Evolutionary conservation across 495 filamentous ascomycete genomes (phyloP).

Genomic region (Hypoxylon rickii): DNA sequence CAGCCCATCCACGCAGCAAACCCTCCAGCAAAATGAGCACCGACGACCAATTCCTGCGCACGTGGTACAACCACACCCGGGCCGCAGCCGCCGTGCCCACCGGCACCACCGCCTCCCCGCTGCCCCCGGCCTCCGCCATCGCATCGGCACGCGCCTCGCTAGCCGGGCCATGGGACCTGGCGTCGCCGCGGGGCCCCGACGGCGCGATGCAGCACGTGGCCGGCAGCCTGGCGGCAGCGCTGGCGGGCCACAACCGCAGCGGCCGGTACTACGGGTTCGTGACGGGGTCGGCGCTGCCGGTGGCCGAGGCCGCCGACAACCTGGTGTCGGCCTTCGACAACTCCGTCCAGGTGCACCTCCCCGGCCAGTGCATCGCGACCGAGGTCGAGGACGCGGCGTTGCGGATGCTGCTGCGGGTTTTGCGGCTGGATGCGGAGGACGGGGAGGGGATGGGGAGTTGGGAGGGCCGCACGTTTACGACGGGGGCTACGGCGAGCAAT

Average conservation of each 20-base stretch:
- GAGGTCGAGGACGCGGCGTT: constrained; percentile 75
- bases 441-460: constrained; percentile 55
- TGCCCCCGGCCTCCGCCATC: constrained; percentile 28
- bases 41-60: constrained; percentile 20
- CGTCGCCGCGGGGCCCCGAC: constrained; percentile 27
- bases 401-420: constrained; percentile 67
- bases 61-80: constrained; percentile 28
- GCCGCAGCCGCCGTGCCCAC: constrained; percentile 15
- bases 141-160: constrained; percentile 34
- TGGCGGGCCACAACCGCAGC: constrained; percentile 65
- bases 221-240: constrained; percentile 65
- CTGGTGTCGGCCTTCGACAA: constrained; percentile 79
- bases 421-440: constrained; percentile 56
- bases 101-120: constrained; percentile 13
- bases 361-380: constrained; percentile 72
- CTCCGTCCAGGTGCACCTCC: constrained; percentile 84
- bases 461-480: constrained; percentile 77
- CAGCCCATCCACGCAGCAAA: no score
- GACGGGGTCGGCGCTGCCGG: constrained; percentile 77
- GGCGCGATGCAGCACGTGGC: constrained; percentile 50
- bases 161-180: constrained; percentile 14
- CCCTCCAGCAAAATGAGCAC: constrained; percentile 10
- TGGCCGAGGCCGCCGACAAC: constrained; percentile 83
- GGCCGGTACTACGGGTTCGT: constrained; percentile 85
- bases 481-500: constrained; percentile 86